These are phyloP conservation scores for Suaeda aralocaspica DNA, from an alignment of 148 eudicot genomes.

Conservation along the genomic window DNA sequence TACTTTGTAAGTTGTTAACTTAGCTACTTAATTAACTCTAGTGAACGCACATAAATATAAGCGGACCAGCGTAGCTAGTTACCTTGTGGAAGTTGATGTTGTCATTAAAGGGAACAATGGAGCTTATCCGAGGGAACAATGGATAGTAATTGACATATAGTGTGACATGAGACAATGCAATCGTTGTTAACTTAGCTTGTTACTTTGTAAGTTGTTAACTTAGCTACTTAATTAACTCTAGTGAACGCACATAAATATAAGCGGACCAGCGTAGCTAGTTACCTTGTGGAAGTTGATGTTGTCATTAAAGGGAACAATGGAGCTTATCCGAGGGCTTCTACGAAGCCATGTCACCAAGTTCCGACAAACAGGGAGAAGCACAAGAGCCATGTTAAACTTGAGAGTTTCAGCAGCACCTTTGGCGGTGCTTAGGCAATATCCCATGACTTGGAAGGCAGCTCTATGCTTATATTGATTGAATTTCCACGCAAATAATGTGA, in stretches of 20 bases:
- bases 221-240: too few relatives aligned
- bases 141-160: too few relatives aligned
- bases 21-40: too few relatives aligned
- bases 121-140: slow-evolving; percentile 19
- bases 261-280: too few relatives aligned
- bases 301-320: slow-evolving; percentile 36
- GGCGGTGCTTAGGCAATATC: slow-evolving; percentile 38
- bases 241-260: too few relatives aligned
- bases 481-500: slow-evolving; percentile 32
- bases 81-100: slow-evolving; percentile 45
- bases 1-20: too few relatives aligned
- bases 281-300: slow-evolving; percentile 45
- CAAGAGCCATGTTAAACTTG: slow-evolving; percentile 45
- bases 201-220: too few relatives aligned
- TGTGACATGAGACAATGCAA: too few relatives aligned
- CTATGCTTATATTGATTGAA: slow-evolving; percentile 32
- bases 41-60: too few relatives aligned
- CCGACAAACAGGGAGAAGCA: slow-evolving; percentile 39
- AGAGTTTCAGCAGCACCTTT: slow-evolving; percentile 50
- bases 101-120: slow-evolving; percentile 36
- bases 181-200: too few relatives aligned
- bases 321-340: slow-evolving; percentile 20
- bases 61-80: too few relatives aligned
- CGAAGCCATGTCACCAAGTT: slow-evolving; percentile 39
- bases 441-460: slow-evolving; percentile 39